Conservation (phyloP, 2,329 filamentous ascomycete species). For the Colletotrichum liriopes region DNA sequence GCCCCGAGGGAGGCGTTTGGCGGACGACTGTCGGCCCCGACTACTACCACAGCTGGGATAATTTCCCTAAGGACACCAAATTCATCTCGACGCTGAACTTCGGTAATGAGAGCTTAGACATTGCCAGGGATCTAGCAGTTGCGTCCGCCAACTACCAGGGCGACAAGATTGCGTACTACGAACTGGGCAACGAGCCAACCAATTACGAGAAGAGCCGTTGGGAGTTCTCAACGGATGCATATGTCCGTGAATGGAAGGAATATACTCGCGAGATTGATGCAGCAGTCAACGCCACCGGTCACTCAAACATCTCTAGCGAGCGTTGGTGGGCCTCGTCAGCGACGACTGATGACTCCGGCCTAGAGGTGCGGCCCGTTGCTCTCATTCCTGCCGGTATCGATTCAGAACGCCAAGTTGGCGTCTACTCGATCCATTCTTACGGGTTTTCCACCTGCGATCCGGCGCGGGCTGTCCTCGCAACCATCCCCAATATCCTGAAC, state of each 20-base stretch:
- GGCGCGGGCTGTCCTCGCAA: conserved; percentile 14
- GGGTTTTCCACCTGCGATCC: conserved; percentile 38
- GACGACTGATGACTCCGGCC: conserved; percentile 42
- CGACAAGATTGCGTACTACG: conserved; percentile 42
- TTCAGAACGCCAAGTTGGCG: conserved; percentile 41
- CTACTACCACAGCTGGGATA: conserved; percentile 38
- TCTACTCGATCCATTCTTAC: conserved; percentile 42
- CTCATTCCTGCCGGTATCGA: conserved; percentile 43
- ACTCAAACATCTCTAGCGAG: not conserved
- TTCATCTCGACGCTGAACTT: conserved; percentile 45
- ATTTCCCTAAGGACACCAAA: conserved; percentile 40
- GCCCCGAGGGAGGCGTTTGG: conserved; percentile 36
- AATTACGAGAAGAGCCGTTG: conserved; percentile 38
- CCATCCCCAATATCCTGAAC: conserved; percentile 38
- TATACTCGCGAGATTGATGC: conserved; percentile 31
- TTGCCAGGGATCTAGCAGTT: conserved; percentile 41
- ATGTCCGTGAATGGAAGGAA: conserved; percentile 38
- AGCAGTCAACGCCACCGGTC: conserved; percentile 28
- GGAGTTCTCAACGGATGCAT: conserved; percentile 37
- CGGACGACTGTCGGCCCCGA: conserved; percentile 28
- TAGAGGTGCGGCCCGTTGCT: conserved; percentile 43
- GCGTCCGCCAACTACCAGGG: conserved; percentile 38
- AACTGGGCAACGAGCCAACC: conserved; percentile 44
- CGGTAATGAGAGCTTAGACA: conserved; percentile 43
- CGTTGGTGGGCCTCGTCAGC: conserved; percentile 45